Evolutionary conservation across 495 filamentous ascomycete species (phyloP).

Genomic region (Podospora fimiseda): DNA sequence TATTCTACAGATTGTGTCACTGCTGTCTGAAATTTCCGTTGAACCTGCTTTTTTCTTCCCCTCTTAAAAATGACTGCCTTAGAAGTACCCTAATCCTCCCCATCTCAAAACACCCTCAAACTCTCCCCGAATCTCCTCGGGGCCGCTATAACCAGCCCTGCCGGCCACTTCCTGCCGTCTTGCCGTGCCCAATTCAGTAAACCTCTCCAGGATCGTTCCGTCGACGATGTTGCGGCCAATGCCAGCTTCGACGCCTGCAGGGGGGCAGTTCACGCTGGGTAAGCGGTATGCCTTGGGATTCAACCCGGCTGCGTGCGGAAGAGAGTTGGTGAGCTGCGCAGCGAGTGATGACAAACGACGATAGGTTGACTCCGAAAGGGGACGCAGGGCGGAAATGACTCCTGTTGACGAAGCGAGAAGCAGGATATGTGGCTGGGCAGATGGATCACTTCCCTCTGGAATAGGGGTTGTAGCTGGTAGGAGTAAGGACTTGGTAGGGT

Average conservation of each 20-base stretch:
- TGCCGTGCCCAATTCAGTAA: constrained; percentile 63
- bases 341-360: constrained; percentile 77
- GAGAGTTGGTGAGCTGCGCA: constrained; percentile 65
- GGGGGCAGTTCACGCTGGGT: constrained; percentile 23
- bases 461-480: constrained; percentile 51
- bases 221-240: constrained; percentile 47
- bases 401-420: constrained; percentile 70
- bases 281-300: constrained; percentile 75
- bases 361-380: constrained; percentile 73
- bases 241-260: constrained; percentile 40
- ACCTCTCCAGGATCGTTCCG: constrained; percentile 49
- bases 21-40: too few relatives aligned
- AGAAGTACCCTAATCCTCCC: constrained; percentile 31
- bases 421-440: constrained; percentile 49
- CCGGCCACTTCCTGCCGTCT: constrained; percentile 63
- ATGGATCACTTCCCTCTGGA: constrained; percentile 15
- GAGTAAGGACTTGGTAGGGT: constrained; percentile 64
- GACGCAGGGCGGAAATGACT: constrained; percentile 65
- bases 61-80: constrained; percentile 3
- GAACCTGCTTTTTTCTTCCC: too few relatives aligned
- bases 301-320: constrained; percentile 70
- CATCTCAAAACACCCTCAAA: constrained; percentile 31
- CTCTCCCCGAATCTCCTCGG: constrained; percentile 32
- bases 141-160: constrained; percentile 45
- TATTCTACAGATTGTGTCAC: background rate